phyloP scores from a whole-genome alignment of 768 basidiomycete species.

The Dentipellis sp. region DNA sequence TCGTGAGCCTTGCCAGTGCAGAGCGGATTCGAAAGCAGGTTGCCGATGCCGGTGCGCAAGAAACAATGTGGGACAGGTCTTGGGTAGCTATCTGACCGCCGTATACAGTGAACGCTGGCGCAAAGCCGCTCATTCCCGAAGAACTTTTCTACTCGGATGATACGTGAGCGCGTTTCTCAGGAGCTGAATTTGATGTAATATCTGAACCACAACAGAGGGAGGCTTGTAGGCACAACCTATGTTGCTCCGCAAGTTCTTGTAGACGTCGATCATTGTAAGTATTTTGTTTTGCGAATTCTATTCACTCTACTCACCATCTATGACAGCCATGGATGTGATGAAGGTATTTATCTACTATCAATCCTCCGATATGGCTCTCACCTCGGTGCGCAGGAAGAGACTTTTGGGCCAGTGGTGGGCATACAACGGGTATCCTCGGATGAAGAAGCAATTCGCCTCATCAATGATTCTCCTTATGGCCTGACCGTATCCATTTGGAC shows the following conservation, averaged over 20 bases:
- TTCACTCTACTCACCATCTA: constrained; percentile 3
- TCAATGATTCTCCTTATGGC: constrained; percentile 96
- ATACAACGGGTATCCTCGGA: constrained; percentile 83
- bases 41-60: constrained; percentile 60
- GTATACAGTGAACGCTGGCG: constrained; percentile 60
- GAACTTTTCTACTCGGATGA: constrained; percentile 58
- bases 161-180: constrained; percentile 34
- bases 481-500: constrained; percentile 96
- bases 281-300: background rate
- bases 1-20: constrained; percentile 83
- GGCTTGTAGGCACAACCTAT: constrained; percentile 53
- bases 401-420: constrained; percentile 89
- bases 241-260: constrained; percentile 89
- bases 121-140: constrained; percentile 64
- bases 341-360: constrained; percentile 35
- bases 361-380: background rate
- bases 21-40: constrained; percentile 81
- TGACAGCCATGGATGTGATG: constrained; percentile 86
- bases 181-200: background rate
- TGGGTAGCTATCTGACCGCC: background rate
- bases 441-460: constrained; percentile 79
- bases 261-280: constrained; percentile 81
- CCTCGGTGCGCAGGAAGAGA: constrained; percentile 51
- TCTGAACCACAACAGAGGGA: constrained; percentile 1
- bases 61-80: background rate